phyloP scores from a whole-genome alignment of 768 basidiomycete species.

The Ramaria rubella region DNA sequence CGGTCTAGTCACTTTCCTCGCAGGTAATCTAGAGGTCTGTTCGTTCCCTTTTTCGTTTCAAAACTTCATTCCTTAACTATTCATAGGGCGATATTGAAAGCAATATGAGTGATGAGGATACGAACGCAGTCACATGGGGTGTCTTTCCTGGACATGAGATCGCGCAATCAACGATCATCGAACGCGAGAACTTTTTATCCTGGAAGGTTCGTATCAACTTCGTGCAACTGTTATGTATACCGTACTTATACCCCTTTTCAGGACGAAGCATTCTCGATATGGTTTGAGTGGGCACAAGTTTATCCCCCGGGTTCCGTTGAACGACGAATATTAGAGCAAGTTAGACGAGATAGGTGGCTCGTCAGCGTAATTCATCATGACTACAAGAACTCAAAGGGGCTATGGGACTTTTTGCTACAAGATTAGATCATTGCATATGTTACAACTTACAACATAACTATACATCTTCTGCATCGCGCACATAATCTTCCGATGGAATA shows the following conservation, averaged over 20 bases:
- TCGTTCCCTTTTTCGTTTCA: not conserved
- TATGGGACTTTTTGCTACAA: slow-evolving; percentile 80
- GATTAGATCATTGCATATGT: not conserved
- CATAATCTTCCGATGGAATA: too few relatives aligned
- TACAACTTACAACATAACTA: not conserved
- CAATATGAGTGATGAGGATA: slow-evolving; percentile 70
- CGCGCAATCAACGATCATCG: slow-evolving; percentile 93
- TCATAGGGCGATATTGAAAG: slow-evolving; percentile 68
- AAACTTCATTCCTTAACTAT: not conserved
- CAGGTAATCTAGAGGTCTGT: slow-evolving; percentile 68
- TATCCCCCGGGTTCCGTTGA: slow-evolving; percentile 73
- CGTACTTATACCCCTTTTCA: slow-evolving; percentile 27
- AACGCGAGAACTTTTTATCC: slow-evolving; percentile 85
- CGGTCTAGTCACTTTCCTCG: slow-evolving; percentile 80
- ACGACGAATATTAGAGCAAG: slow-evolving; percentile 61
- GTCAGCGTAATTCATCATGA: slow-evolving; percentile 93
- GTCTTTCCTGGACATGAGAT: slow-evolving; percentile 97
- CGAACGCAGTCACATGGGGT: slow-evolving; percentile 98
- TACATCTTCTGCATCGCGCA: not conserved
- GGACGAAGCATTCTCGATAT: slow-evolving; percentile 96
- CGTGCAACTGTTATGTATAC: not conserved
- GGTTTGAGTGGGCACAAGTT: slow-evolving; percentile 89
- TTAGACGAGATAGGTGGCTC: slow-evolving; percentile 77
- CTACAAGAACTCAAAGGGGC: slow-evolving; percentile 66
- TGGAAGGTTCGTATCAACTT: slow-evolving; percentile 80